Evolutionary conservation across 257 asterid species (phyloP).

Genomic region (Ajuga chamaepitys): DNA sequence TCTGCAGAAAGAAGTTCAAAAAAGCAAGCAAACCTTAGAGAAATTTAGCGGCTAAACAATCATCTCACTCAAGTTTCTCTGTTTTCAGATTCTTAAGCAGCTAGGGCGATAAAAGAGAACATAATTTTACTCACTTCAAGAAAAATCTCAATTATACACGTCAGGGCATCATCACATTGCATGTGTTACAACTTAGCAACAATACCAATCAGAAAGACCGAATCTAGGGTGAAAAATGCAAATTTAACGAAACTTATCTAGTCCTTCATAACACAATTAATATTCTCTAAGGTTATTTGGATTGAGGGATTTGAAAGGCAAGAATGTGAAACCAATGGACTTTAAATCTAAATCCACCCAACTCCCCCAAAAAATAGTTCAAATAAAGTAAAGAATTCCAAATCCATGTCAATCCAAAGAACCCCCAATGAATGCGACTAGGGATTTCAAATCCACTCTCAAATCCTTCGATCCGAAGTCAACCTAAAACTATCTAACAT

Average conservation of each 20-base stretch:
- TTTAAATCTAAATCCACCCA: too few species aligned
- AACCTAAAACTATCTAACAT: not conserved
- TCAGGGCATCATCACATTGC: not conserved
- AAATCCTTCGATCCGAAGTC: too few species aligned
- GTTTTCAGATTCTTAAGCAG: not conserved
- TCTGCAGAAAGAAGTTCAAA: slow-evolving; percentile 39
- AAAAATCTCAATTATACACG: not conserved
- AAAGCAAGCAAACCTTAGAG: not conserved
- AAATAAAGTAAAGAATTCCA: too few species aligned
- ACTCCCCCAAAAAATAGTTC: too few species aligned
- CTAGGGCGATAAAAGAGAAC: not conserved
- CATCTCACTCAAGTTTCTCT: slow-evolving; percentile 5
- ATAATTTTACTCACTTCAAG: not conserved
- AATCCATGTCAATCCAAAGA: too few species aligned
- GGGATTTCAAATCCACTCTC: too few species aligned
- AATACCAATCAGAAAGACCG: not conserved
- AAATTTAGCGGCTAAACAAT: not conserved
- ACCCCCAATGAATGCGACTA: too few species aligned
- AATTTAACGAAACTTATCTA: not conserved
- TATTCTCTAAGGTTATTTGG: not conserved
- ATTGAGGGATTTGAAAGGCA: too few species aligned
- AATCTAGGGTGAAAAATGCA: not conserved
- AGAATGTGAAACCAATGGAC: too few species aligned
- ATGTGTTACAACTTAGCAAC: not conserved
- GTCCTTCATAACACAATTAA: not conserved